Percentiles rank a stretch among this genome's conserved stretches.
Conservation (phyloP, 225 moss, liverwort and hornwort genomes). For the Lunularia cruciata region DNA sequence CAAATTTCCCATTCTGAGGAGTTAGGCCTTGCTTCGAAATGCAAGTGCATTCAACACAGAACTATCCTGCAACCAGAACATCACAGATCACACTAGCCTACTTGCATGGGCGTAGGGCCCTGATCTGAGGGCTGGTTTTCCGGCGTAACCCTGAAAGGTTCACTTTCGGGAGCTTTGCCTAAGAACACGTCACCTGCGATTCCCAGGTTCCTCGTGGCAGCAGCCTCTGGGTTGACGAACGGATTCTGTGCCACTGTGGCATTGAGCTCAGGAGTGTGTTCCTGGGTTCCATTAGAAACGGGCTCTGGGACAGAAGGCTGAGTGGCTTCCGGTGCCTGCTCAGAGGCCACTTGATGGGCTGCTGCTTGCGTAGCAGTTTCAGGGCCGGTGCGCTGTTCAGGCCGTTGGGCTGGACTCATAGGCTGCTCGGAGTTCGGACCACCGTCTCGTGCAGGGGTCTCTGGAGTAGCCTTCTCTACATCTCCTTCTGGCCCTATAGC, state of each 20-base stretch:
- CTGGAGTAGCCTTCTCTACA: not conserved
- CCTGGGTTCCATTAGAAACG: conserved; percentile 1
- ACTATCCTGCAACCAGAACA: not conserved
- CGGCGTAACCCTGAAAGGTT: not conserved
- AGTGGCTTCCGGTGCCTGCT: not conserved
- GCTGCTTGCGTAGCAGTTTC: not conserved
- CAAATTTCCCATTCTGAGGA: conserved; percentile 8
- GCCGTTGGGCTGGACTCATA: not conserved
- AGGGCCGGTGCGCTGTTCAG: not conserved
- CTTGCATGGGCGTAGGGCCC: conserved; percentile 9
- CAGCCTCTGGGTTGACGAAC: not conserved
- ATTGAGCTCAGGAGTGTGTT: not conserved
- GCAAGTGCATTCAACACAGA: not conserved
- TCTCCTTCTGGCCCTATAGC: not conserved
- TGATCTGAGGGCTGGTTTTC: not conserved
- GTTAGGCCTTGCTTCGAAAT: not conserved
- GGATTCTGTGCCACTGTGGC: not conserved
- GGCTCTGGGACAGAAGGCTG: not conserved
- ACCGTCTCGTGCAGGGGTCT: not conserved
- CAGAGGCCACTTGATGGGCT: not conserved
- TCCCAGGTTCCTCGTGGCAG: not conserved
- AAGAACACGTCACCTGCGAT: not conserved
- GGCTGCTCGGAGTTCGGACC: not conserved
- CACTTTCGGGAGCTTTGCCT: not conserved
- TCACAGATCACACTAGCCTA: not conserved